These are phyloP conservation scores for Lachnellula cervina DNA, from an alignment of 2,329 filamentous ascomycete species.

Conservation along the genomic window DNA sequence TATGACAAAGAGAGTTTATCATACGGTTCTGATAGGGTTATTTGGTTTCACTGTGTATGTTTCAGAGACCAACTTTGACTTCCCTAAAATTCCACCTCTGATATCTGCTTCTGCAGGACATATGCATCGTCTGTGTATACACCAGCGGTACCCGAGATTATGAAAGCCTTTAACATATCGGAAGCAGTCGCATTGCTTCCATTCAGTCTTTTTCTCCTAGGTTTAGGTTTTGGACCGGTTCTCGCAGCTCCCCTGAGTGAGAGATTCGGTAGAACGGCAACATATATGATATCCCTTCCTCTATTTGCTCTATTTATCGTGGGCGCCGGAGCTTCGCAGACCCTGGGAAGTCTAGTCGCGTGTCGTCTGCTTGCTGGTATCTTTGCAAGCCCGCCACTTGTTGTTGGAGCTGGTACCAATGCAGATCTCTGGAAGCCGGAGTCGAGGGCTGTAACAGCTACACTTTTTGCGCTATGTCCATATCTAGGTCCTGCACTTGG, in stretches of 20 bases:
- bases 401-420: conserved; percentile 13
- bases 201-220: conserved; percentile 54
- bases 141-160: conserved; percentile 42
- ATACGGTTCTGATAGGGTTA: not conserved
- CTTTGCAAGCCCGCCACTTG: conserved; percentile 21
- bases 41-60: not conserved
- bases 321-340: conserved; percentile 47
- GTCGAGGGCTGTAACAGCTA: conserved; percentile 5
- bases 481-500: conserved; percentile 10
- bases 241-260: conserved; percentile 56
- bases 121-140: conserved; percentile 52
- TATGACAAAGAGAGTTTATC: not conserved
- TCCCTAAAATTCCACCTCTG: not conserved
- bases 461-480: conserved; percentile 9
- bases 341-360: conserved; percentile 46
- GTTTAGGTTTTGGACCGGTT: conserved; percentile 55
- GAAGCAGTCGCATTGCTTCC: conserved; percentile 53
- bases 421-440: conserved; percentile 14
- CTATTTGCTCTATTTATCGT: conserved; percentile 51
- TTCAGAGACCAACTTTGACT: not conserved
- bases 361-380: conserved; percentile 54
- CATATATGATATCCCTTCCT: conserved; percentile 45
- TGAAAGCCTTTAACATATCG: conserved; percentile 48
- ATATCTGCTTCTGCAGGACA: conserved; percentile 36
- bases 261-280: conserved; percentile 47